phyloP scores from a whole-genome alignment of 2,329 filamentous ascomycete genomes.

The Mycogone perniciosa region DNA sequence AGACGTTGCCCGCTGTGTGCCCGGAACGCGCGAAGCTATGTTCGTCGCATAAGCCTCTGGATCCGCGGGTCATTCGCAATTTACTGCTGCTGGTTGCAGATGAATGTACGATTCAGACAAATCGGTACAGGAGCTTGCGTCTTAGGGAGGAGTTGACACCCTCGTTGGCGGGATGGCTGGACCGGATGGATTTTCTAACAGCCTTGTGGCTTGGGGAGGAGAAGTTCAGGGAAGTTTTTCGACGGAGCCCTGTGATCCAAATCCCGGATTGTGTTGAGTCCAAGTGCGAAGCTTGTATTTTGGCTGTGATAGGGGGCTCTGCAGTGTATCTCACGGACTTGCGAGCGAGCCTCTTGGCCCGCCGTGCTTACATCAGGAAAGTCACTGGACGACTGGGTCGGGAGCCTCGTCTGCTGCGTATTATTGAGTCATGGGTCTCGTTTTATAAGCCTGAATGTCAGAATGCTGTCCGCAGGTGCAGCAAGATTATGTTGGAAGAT shows the following conservation, averaged over 20 bases:
- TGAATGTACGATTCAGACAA: slow-evolving; percentile 33
- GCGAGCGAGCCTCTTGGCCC: slow-evolving; percentile 35
- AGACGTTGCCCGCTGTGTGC: slow-evolving; percentile 18
- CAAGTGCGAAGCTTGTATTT: slow-evolving; percentile 47
- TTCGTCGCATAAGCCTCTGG: slow-evolving; percentile 32
- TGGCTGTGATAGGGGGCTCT: slow-evolving; percentile 42
- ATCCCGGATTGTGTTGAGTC: slow-evolving; percentile 2
- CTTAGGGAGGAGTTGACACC: slow-evolving; percentile 1
- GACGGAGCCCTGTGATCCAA: slow-evolving; percentile 18
- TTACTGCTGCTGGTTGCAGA: slow-evolving; percentile 36
- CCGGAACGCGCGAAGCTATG: slow-evolving; percentile 35
- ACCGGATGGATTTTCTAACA: slow-evolving; percentile 20
- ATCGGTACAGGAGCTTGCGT: slow-evolving; percentile 23
- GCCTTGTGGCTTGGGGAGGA: slow-evolving; percentile 34
- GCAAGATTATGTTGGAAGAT: neutral
- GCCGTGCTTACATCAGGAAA: slow-evolving; percentile 19
- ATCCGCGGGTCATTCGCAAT: slow-evolving; percentile 37
- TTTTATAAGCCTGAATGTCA: slow-evolving; percentile 9
- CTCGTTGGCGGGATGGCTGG: slow-evolving; percentile 19
- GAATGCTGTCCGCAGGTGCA: neutral
- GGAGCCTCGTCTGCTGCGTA: slow-evolving; percentile 30
- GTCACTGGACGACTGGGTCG: neutral
- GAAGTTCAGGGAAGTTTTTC: slow-evolving; percentile 31
- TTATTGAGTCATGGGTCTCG: slow-evolving; percentile 41
- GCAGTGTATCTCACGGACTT: slow-evolving; percentile 38